These are phyloP conservation scores for Scortechinia acanthostroma DNA, from an alignment of 2,329 filamentous ascomycete species.

Conservation along the genomic window DNA sequence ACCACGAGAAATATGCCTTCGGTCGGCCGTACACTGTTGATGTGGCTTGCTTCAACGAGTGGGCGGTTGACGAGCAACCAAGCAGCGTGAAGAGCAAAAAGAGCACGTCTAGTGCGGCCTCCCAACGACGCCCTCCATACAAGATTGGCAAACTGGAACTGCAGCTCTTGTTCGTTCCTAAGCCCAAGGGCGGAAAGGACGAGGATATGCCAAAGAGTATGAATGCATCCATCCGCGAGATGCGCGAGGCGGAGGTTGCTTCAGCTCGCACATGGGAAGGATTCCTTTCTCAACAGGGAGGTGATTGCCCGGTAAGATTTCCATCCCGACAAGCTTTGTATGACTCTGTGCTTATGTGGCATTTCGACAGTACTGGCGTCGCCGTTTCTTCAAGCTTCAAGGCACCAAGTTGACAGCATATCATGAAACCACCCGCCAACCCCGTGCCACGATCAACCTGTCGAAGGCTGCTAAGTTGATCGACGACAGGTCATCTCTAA, in stretches of 20 bases:
- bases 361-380: conserved; percentile 76
- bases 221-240: conserved; percentile 89
- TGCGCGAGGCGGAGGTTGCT: conserved; percentile 81
- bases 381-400: conserved; percentile 90
- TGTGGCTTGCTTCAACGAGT: conserved; percentile 95
- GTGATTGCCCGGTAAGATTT: conserved; percentile 83
- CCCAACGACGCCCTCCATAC: conserved; percentile 84
- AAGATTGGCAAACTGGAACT: conserved; percentile 90
- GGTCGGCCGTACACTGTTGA: conserved; percentile 83
- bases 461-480: conserved; percentile 88
- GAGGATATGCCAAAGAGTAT: conserved; percentile 99
- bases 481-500: conserved; percentile 78
- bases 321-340: not conserved
- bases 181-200: conserved; percentile 77
- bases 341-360: conserved; percentile 24
- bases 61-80: conserved; percentile 79
- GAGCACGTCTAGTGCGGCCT: conserved; percentile 69
- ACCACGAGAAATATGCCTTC: conserved; percentile 82
- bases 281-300: conserved; percentile 88
- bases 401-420: conserved; percentile 90
- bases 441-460: conserved; percentile 92
- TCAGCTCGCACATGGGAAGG: conserved; percentile 78
- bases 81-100: conserved; percentile 85
- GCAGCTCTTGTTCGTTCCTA: conserved; percentile 88
- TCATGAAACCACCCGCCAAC: conserved; percentile 90